Evolutionary conservation across 1,284 basidiomycete species (phyloP).

Genomic region (Ceratorhiza oryzae-sativae): DNA sequence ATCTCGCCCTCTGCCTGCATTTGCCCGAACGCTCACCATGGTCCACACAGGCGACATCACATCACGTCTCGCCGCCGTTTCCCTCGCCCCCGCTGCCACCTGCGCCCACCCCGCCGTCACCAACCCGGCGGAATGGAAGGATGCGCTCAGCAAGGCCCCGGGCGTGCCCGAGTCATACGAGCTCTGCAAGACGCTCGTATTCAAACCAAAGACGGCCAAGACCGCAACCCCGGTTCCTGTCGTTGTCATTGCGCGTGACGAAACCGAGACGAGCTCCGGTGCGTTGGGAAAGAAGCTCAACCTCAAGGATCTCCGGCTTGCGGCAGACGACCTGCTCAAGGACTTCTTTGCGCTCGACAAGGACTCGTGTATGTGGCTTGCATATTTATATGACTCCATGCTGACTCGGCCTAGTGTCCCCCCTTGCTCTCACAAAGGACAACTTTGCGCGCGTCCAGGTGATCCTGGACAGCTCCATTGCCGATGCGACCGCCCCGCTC

Average conservation of each 20-base stretch:
- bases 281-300: conserved; percentile 83
- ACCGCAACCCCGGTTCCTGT: conserved; percentile 83
- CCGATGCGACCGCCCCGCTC: conserved; percentile 65
- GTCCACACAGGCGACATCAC: conserved; percentile 36
- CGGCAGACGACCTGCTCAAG: conserved; percentile 85
- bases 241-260: conserved; percentile 84
- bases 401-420: conserved; percentile 66
- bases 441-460: conserved; percentile 79
- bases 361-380: conserved; percentile 73
- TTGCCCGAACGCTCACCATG: conserved; percentile 21
- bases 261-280: conserved; percentile 78
- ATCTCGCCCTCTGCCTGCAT: conserved; percentile 33
- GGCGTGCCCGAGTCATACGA: conserved; percentile 63
- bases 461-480: conserved; percentile 80
- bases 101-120: conserved; percentile 63
- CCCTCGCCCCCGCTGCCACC: conserved; percentile 40
- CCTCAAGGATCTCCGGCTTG: conserved; percentile 88
- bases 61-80: conserved; percentile 36
- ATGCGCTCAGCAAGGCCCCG: conserved; percentile 57
- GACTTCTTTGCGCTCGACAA: conserved; percentile 88
- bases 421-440: conserved; percentile 72
- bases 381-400: conserved; percentile 17
- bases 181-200: conserved; percentile 83
- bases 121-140: conserved; percentile 73
- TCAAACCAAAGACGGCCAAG: conserved; percentile 93